These are phyloP conservation scores for Nemophila menziesii DNA, from an alignment of 257 asterid species.

Conservation along the genomic window DNA sequence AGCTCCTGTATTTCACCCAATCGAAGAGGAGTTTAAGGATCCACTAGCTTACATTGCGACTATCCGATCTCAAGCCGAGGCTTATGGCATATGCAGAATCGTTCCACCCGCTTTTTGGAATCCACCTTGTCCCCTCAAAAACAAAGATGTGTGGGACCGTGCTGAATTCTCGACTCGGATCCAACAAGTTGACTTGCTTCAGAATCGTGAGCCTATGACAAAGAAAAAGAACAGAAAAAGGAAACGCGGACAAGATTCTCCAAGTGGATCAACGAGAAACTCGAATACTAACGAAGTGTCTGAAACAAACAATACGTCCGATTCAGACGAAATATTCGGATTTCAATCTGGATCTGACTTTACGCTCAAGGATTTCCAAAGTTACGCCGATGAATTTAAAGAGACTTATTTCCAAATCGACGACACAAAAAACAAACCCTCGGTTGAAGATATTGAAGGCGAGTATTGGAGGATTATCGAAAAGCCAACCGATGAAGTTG, in stretches of 20 bases:
- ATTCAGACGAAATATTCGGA: slow-evolving; percentile 55
- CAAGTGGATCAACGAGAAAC: slow-evolving; percentile 42
- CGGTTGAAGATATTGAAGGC: slow-evolving; percentile 62
- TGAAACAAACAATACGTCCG: too few species aligned
- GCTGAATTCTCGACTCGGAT: slow-evolving; percentile 55
- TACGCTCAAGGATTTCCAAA: slow-evolving; percentile 51
- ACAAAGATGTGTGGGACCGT: slow-evolving; percentile 44
- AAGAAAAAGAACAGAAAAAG: slow-evolving; percentile 47
- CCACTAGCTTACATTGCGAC: slow-evolving; percentile 61
- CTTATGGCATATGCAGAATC: slow-evolving; percentile 61
- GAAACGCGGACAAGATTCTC: slow-evolving; percentile 36
- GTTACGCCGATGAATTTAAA: slow-evolving; percentile 42
- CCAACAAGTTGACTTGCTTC: slow-evolving; percentile 72
- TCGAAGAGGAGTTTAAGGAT: slow-evolving; percentile 68
- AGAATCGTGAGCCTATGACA: slow-evolving; percentile 71
- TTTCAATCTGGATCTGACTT: slow-evolving; percentile 73
- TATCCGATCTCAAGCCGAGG: slow-evolving; percentile 54
- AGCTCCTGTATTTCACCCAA: slow-evolving; percentile 71
- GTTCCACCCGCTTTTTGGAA: slow-evolving; percentile 74
- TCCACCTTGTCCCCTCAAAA: slow-evolving; percentile 61
- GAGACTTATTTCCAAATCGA: slow-evolving; percentile 34
- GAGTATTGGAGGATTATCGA: slow-evolving; percentile 87
- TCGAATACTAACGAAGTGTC: too few species aligned
- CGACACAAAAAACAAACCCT: slow-evolving; percentile 27
- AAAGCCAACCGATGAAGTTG: slow-evolving; percentile 72